Base-by-base conservation (phyloP, 257 asterid genomes). In the Nicotiana undulata region DNA sequence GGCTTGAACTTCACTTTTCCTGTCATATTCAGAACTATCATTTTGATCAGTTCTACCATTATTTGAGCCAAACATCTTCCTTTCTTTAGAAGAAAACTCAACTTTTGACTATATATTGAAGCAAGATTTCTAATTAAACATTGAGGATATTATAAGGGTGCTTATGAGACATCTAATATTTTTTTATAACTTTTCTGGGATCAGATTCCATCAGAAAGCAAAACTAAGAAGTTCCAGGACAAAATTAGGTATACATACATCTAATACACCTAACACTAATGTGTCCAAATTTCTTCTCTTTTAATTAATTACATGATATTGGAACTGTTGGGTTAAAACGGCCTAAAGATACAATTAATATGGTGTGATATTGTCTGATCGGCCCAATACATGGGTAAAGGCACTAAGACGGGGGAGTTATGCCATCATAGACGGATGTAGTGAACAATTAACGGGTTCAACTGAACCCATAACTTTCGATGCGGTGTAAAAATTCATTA, bases 1-100 rank as follows among this genome's bases (percentile, higher is more conserved):
- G 34, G 80, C 58, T 63, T 63, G 31, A 6, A 83, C 5, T 72
- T 83, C 86, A 31, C 28, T 34, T 31, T 8, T 31, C 75, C 83
- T 28, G 29, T 79, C 78, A 64, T 74, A 79, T 46, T 40, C 61
- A 5, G 81, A 53, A 16, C 12, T 59, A 3, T 16, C 22, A 44
- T 3, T 18, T 18, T 15, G 4, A 37, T 67, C 72, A 11, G n/a
- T 55, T 29, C 64, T 66, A 22, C 74, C 83, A 13, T 79, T 79
- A n/a, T 32, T 63, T 11, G 29, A 32, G 55, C 34, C n/a, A 22
- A 18, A 31, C 80, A 46, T 70, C 46, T 40, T 46, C 40, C 63
- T 40, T n/a, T 22, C 49, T 49, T 40, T 40, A 51, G 17, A 67
- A 8, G 37, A 61, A 26, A 24, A 17, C 67, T 20, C 65, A 26